Base-by-base conservation (phyloP, 305 asterid genomes). In the Fraxinus ornus region DNA sequence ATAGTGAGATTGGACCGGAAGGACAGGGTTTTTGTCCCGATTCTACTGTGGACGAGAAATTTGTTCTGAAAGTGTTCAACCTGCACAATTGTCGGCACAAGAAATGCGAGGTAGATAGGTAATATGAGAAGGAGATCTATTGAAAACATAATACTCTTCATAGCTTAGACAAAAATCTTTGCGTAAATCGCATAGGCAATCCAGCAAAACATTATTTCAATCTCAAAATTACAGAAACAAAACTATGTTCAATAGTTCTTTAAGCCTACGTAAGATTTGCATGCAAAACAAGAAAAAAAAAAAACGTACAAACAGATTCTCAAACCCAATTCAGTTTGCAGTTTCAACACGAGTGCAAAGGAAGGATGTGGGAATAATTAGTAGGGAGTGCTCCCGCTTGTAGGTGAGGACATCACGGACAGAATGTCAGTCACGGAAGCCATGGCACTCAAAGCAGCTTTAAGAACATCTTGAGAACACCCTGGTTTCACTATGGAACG, bases 391-490 rank as follows among this genome's bases (percentile, higher is more conserved):
- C 68, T 90, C 26, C 89, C 97, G 19, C 86, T 84, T 41, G 97
- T 86, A 75, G 97, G 91, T 36, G 95, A 73, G 15, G 95, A 86
- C 90, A 96, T 92, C 80, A 94, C 90, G 0, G 98, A 83, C 12
- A 96, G 95, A 87, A 96, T 91, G 78, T 93, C 97, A 1, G 98
- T 94, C 84, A 94, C 98, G 10, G 98, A 93, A 44, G 98, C 86
- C 98, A 96, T 94, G 87, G 98, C 96, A 28, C 98, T 93, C 87
- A 96, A 84, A 77, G 99, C 99, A 78, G 98, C 98, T 85, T 90
- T 96, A 66, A 96, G 93, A 79, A 96, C 97, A 74, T 96, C 99
- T 82, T 93, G 98, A 5, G 99, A 91, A 86, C 99, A 96, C 73
- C 99, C 99, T 3, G 98, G 98, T 80, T 96, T 96, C 89, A 96